Base-by-base conservation (phyloP, 768 basidiomycete species). In the Hortiboletus campestris region DNA sequence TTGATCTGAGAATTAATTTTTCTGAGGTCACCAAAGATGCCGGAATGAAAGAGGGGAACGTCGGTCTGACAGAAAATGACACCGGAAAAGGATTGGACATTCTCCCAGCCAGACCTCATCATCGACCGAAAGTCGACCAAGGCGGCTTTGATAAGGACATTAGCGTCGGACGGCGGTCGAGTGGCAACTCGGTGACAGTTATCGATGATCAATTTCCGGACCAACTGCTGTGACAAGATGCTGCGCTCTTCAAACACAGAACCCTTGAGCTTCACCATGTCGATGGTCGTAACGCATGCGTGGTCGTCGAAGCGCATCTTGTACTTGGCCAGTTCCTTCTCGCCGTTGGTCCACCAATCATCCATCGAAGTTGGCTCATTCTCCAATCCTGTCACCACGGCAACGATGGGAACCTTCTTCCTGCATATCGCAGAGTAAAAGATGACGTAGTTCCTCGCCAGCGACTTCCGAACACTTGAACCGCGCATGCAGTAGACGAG, bases 261-360 rank as follows among this genome's bases (percentile, higher is more conserved):
- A 31, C 59, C 56, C n/a, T 9, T 42, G 31, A 51, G n/a, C 35
- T 48, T 63, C 10, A 34, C n/a, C 58, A 48, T 56, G 39, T 58
- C 56, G 14, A 72, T 63, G 20, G 76, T 72, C 4, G 76, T 78
- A 49, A 79, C 68, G 54, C 78, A 79, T 17, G 75, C 78, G n/a
- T 75, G 69, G 9, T 64, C 71, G 19, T 67, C 56, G n/a, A 77
- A 77, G 40, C 56, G 52, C 65, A 79, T 80, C 29, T 66, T 66
- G 46, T 72, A 61, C 29, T 45, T 53, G 41, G 57, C 62, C 48
- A 80, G 70, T 2, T 58, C 59, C 36, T 56, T 56, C 46, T 71
- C 61, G 49, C 76, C 76, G 42, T 49, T 53, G 5, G 29, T 36
- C 78, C 76, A 78, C 78, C 78, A 79, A 42, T 59, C 57, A 1